Conservation (phyloP, 345 rosid genomes). For the Gossypium rotundifolium region DNA sequence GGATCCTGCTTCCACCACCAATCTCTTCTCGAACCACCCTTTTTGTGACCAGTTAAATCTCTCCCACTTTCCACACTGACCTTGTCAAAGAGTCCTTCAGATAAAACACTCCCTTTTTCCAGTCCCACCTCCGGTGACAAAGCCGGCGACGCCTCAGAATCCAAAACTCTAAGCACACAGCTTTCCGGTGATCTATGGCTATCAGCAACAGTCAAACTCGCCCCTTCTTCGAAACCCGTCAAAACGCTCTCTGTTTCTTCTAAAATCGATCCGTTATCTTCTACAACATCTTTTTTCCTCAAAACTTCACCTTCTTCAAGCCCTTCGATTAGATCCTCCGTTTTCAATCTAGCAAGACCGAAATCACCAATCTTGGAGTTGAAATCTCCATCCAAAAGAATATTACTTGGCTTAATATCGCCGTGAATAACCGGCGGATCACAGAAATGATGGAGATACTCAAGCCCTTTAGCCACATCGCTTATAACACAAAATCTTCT, state of each 20-base stretch:
- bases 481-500: constrained; percentile 37
- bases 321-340: constrained; percentile 35
- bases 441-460: constrained; percentile 64
- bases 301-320: constrained; percentile 25
- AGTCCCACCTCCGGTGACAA: constrained; percentile 35
- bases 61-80: constrained; percentile 38
- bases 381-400: constrained; percentile 47
- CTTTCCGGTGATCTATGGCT: constrained; percentile 44
- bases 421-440: constrained; percentile 61
- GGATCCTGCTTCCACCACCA: constrained; percentile 85
- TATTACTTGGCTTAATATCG: constrained; percentile 65
- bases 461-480: constrained; percentile 72
- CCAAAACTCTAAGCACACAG: constrained; percentile 33
- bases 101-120: constrained; percentile 40
- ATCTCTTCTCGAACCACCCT: constrained; percentile 46
- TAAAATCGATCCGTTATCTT: constrained; percentile 66
- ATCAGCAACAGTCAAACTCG: constrained; percentile 18
- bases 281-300: constrained; percentile 25
- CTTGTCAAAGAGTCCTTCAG: constrained; percentile 39
- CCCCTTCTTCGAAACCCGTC: constrained; percentile 50
- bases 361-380: constrained; percentile 71
- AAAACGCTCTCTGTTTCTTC: constrained; percentile 60
- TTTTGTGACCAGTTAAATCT: constrained; percentile 28
- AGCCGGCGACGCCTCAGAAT: constrained; percentile 33
- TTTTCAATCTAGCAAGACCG: constrained; percentile 64